phyloP scores from a whole-genome alignment of 2,329 filamentous ascomycete species.

The Bipolaris bicolor region DNA sequence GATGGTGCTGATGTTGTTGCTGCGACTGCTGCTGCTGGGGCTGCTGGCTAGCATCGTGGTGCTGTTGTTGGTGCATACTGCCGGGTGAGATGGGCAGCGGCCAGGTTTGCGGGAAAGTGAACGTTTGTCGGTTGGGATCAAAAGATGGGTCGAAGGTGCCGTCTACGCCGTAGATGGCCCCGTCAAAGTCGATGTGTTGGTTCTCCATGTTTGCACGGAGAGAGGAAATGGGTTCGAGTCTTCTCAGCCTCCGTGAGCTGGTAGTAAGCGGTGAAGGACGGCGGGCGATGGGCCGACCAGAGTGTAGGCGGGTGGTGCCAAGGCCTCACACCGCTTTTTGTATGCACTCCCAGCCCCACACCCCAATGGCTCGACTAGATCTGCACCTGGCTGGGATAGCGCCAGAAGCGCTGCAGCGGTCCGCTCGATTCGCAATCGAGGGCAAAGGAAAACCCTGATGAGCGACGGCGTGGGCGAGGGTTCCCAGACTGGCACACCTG shows the following conservation, averaged over 20 bases:
- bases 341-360: conserved; percentile 20
- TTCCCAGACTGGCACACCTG: conserved; percentile 16
- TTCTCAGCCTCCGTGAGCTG: conserved; percentile 47
- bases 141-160: conserved; percentile 48
- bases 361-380: conserved; percentile 18
- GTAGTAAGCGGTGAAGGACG: conserved; percentile 36
- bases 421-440: conserved; percentile 32
- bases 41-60: conserved; percentile 19
- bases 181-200: conserved; percentile 49
- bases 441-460: conserved; percentile 27
- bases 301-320: conserved; percentile 18
- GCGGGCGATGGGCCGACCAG: conserved; percentile 29
- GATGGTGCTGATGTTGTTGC: conserved; percentile 30
- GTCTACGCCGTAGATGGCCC: conserved; percentile 44
- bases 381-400: conserved; percentile 28
- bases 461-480: conserved; percentile 19
- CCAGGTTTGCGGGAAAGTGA: conserved; percentile 46
- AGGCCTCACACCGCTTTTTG: conserved; percentile 21
- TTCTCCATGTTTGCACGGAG: conserved; percentile 51
- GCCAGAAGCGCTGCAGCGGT: conserved; percentile 38
- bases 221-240: conserved; percentile 27
- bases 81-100: conserved; percentile 47
- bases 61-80: conserved; percentile 39
- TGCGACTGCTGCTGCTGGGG: conserved; percentile 19
- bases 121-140: conserved; percentile 45